phyloP scores from a whole-genome alignment of 345 rosid species.

The Ricinus communis region DNA sequence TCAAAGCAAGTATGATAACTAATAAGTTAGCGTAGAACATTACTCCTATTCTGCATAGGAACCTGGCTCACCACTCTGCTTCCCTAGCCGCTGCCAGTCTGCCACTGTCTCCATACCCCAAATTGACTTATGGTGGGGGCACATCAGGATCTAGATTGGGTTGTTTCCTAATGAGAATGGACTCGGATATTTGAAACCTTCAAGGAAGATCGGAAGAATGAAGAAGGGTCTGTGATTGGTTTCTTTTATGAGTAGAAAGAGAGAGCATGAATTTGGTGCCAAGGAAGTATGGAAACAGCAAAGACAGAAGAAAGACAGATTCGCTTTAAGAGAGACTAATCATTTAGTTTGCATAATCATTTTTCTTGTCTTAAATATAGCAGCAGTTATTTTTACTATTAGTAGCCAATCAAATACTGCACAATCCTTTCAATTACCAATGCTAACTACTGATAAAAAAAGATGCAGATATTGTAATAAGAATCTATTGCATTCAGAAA shows the following conservation, averaged over 20 bases:
- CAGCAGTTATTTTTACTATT: too few species aligned
- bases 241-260: not conserved
- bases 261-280: slow-evolving; percentile 1
- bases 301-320: not conserved
- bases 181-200: not conserved
- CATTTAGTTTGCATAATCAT: too few species aligned
- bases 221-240: not conserved
- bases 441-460: not conserved
- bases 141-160: not conserved
- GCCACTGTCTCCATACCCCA: not conserved
- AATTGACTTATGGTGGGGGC: not conserved
- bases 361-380: too few species aligned
- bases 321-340: too few species aligned
- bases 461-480: not conserved
- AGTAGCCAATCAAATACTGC: not conserved
- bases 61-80: not conserved
- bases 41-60: not conserved
- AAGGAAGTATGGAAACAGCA: not conserved
- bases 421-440: not conserved
- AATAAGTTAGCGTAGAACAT: not conserved
- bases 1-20: not conserved
- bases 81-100: too few species aligned
- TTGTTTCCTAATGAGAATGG: not conserved
- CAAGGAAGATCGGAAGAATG: not conserved
- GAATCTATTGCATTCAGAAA: not conserved